Evolutionary conservation across 495 filamentous ascomycete genomes (phyloP).

Genomic region (Lasiosphaeris hirsuta): DNA sequence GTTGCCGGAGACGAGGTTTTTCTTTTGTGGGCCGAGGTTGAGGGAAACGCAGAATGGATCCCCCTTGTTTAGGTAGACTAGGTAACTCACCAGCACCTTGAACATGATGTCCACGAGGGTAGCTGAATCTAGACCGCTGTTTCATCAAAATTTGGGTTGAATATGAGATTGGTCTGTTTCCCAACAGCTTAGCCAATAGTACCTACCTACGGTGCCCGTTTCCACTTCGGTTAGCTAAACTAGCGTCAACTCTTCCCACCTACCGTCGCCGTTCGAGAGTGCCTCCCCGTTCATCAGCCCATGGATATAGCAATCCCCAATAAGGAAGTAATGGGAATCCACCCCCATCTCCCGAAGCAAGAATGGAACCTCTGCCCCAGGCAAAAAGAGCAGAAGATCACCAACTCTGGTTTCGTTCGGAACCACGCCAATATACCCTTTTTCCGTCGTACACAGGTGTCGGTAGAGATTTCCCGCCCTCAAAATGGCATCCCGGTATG

Average conservation of each 20-base stretch:
- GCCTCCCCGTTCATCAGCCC: constrained; percentile 1
- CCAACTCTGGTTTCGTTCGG: not conserved
- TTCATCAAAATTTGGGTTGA: too few species aligned
- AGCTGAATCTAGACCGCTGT: too few species aligned
- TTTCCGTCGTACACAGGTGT: not conserved
- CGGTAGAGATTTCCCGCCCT: not conserved
- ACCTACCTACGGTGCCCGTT: too few species aligned
- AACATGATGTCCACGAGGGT: too few species aligned
- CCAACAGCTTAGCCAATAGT: too few species aligned
- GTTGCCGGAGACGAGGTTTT: too few species aligned
- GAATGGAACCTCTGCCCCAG: not conserved
- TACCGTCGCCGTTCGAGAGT: not conserved
- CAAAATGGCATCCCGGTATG: not conserved
- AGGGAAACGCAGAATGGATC: too few species aligned
- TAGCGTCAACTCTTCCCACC: not conserved
- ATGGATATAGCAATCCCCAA: constrained; percentile 6
- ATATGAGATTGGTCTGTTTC: too few species aligned
- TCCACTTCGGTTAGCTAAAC: not conserved
- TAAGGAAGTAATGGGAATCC: not conserved
- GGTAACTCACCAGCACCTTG: too few species aligned
- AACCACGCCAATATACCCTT: not conserved
- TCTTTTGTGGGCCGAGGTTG: too few species aligned
- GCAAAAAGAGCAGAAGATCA: not conserved
- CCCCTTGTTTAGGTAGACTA: too few species aligned
- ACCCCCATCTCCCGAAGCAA: not conserved